These are phyloP conservation scores for Globisporangium acanthophoron DNA, from an alignment of 352 stramenopile species.

Conservation along the genomic window DNA sequence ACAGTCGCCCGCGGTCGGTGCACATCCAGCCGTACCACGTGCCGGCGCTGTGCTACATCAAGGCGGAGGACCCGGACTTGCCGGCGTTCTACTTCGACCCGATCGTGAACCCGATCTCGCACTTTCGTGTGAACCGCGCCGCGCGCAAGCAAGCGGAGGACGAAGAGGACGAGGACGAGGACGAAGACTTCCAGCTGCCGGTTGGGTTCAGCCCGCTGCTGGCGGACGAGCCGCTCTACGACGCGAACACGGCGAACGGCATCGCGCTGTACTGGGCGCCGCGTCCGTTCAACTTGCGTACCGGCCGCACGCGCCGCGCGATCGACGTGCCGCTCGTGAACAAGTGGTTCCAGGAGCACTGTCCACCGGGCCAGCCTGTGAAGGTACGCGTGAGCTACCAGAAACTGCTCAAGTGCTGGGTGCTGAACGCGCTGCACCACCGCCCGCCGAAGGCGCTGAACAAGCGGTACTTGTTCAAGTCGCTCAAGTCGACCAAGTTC, in stretches of 20 bases:
- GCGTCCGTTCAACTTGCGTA: conserved; percentile 96
- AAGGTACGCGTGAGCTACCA: conserved; percentile 99
- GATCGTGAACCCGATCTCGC: conserved; percentile 97
- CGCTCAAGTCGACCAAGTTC: conserved; percentile 99
- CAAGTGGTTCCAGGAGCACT: conserved; percentile 99
- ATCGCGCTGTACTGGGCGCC: conserved; percentile 98
- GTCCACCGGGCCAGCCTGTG: conserved; percentile 96
- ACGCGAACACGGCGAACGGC: conserved; percentile 93
- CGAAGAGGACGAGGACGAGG: conserved; percentile 65
- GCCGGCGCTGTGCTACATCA: conserved; percentile 96
- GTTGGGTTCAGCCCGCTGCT: conserved; percentile 90
- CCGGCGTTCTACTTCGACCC: conserved; percentile 97
- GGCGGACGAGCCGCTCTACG: conserved; percentile 92
- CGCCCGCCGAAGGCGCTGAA: conserved; percentile 92
- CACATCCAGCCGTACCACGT: conserved; percentile 96
- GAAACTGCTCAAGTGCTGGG: conserved; percentile 99
- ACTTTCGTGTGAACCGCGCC: conserved; percentile 82
- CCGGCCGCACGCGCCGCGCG: conserved; percentile 91
- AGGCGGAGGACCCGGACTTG: conserved; percentile 92
- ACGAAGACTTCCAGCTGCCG: conserved; percentile 88
- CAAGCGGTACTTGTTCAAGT: conserved; percentile 98
- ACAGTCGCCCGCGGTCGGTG: conserved; percentile 95
- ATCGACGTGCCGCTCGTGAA: conserved; percentile 99
- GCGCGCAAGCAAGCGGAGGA: conserved; percentile 21
- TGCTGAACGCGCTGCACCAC: conserved; percentile 97